Evolutionary conservation across 371 early-diverging fungal species (phyloP).

Genomic region (Zychaea mexicana): DNA sequence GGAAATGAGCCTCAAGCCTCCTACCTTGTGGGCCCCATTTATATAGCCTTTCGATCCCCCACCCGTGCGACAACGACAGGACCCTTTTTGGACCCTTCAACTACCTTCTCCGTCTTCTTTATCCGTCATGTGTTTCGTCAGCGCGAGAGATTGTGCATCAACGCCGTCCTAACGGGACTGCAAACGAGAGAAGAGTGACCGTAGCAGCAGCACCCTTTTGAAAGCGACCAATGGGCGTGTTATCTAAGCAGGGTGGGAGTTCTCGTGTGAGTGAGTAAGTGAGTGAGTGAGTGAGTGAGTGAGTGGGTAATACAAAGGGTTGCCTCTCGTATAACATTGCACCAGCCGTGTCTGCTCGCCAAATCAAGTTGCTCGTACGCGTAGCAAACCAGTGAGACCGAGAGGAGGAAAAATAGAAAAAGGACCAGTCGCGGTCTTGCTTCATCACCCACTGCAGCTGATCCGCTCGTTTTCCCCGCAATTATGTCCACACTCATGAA

Average conservation of each 20-base stretch:
- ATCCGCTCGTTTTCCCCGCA: not conserved
- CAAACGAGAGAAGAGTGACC: not conserved
- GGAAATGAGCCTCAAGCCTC: not conserved
- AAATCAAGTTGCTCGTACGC: not conserved
- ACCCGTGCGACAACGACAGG: not conserved
- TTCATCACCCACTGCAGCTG: not conserved
- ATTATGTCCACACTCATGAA: too few relatives aligned
- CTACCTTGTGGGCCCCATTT: not conserved
- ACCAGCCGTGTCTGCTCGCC: not conserved
- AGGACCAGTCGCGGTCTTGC: not conserved
- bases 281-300: too few relatives aligned
- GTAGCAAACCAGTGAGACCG: not conserved
- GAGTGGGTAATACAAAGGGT: constrained; percentile 3
- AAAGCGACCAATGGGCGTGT: not conserved
- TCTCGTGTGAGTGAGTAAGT: not conserved
- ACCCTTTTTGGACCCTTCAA: constrained; percentile 13
- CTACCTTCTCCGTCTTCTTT: not conserved
- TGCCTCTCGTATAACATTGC: not conserved
- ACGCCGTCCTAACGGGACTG: not conserved
- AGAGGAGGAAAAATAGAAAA: not conserved
- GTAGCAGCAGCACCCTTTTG: not conserved
- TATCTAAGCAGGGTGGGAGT: constrained; percentile 6
- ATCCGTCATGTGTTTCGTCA: not conserved
- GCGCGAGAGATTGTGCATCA: not conserved
- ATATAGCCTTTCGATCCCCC: not conserved